These are phyloP conservation scores for Citropsis articulata DNA, from an alignment of 345 rosid genomes.

Conservation along the genomic window DNA sequence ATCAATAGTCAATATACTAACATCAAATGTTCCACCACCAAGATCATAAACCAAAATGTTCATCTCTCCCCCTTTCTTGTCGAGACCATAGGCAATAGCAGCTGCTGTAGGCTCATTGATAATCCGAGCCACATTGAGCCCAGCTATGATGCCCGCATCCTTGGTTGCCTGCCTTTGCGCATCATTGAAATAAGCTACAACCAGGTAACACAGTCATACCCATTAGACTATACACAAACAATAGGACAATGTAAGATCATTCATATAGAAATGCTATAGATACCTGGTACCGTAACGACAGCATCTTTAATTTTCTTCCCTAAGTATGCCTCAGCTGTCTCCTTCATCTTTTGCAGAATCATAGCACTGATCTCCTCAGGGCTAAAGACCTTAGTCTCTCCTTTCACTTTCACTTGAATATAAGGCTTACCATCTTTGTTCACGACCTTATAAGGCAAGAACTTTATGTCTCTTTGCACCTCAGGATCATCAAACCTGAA, in stretches of 20 bases:
- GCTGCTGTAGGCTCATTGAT: conserved; percentile 63
- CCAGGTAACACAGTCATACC: neutral
- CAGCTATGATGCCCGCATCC: conserved; percentile 35
- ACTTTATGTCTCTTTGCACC: conserved; percentile 52
- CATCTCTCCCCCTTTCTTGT: conserved; percentile 39
- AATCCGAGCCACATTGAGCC: conserved; percentile 46
- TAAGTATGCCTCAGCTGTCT: conserved; percentile 55
- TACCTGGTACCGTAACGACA: conserved; percentile 56
- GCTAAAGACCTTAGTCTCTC: conserved; percentile 52
- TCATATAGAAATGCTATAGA: neutral
- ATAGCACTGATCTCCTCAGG: conserved; percentile 66
- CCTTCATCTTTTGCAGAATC: conserved; percentile 57
- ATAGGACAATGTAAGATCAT: neutral
- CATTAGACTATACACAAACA: neutral
- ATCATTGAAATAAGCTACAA: conserved; percentile 40
- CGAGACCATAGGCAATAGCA: conserved; percentile 56
- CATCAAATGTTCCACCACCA: conserved; percentile 62
- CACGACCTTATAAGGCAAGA: conserved; percentile 54
- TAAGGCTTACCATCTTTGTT: conserved; percentile 37
- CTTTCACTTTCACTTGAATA: conserved; percentile 41
- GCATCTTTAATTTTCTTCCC: conserved; percentile 56
- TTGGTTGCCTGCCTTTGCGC: conserved; percentile 40
- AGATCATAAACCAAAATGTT: conserved; percentile 52
- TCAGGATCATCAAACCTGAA: conserved; percentile 42
- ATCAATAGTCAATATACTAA: conserved; percentile 46